Base-by-base conservation (phyloP, 2,329 filamentous ascomycete genomes). In the Setomelanomma holmii region DNA sequence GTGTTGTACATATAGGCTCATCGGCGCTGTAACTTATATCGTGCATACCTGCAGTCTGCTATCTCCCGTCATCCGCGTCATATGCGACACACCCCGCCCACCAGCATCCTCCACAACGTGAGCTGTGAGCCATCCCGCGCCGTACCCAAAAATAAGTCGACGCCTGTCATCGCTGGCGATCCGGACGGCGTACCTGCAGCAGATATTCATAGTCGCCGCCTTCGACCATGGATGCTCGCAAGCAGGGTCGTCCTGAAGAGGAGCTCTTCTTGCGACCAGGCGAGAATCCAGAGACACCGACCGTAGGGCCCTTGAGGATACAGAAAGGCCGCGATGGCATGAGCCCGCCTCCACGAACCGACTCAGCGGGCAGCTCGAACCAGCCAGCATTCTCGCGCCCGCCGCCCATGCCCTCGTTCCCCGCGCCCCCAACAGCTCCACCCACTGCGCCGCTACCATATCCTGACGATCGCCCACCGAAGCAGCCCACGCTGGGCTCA, bases 271-370 rank as follows among this genome's bases (percentile, higher is more conserved):
- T 96, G 60, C 75, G 81, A 38, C 49, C 76, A 70, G 45, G 60
- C 27, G 66, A 74, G 44, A 77, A 75, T 49, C 75, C 76, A 40
- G 86, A 91, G 66, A 91, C 90, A 66, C 90, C 91, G 51, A 90
- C 89, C 16, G 84, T 96, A 63, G 90, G 90, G 67, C 92, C 92
- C 54, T 77, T 96, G 76, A 86, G 91, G 68, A 96, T 96, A 73
- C 88, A 88, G 79, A 96, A 96, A 75, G 59, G 57, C 0, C 86
- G 88, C 50, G 84, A 86, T 67, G 76, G 81, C 42, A 76, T 68
- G 61, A 73, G 76, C 52, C 77, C 76, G 40, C 85, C 85, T 64
- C 84, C 83, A 43, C 80, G 66, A 66, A 67, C 73, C 69, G 66
- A 76, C 87, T 91, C 71, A 82, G 86, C 89, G 49, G 88, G 86